phyloP scores from a whole-genome alignment of 495 filamentous ascomycete genomes.

The Hypoxylon trugodes region DNA sequence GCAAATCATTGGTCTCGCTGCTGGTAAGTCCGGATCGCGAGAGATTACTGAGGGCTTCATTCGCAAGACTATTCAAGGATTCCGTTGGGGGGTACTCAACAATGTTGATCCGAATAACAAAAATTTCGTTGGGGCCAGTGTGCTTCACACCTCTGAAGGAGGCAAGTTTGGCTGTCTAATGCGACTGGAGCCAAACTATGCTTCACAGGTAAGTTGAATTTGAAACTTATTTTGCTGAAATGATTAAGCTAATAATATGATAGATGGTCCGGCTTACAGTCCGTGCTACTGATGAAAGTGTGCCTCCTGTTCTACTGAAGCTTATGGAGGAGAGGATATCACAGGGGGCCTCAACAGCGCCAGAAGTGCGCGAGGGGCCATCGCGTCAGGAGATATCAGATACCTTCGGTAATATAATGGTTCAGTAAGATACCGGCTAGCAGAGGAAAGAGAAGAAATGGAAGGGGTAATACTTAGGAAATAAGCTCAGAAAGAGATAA shows the following conservation, averaged over 20 bases:
- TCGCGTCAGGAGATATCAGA: constrained; percentile 56
- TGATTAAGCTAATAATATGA: constrained; percentile 38
- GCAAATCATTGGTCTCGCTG: constrained; percentile 75
- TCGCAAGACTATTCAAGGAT: constrained; percentile 73
- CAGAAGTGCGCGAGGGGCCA: constrained; percentile 46
- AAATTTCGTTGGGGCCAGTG: constrained; percentile 94
- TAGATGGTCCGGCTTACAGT: constrained; percentile 97
- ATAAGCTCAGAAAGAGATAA: constrained; percentile 13
- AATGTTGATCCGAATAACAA: constrained; percentile 88
- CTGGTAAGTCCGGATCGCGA: constrained; percentile 58
- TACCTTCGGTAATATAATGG: constrained; percentile 59
- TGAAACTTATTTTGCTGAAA: neutral
- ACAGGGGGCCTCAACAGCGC: constrained; percentile 53
- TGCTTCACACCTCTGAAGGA: constrained; percentile 80
- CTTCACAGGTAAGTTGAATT: constrained; percentile 71
- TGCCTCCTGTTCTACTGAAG: constrained; percentile 81
- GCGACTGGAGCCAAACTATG: constrained; percentile 93
- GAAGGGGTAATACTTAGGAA: constrained; percentile 7
- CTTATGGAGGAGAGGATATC: constrained; percentile 85
- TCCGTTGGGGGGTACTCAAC: constrained; percentile 86
- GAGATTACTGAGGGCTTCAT: constrained; percentile 68
- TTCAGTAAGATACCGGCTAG: constrained; percentile 43
- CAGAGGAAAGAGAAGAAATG: neutral
- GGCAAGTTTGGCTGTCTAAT: constrained; percentile 96
- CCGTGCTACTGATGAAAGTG: constrained; percentile 88